Conservation (phyloP, 371 early-diverging fungal genomes). For the Rhizopus stolonifer region DNA sequence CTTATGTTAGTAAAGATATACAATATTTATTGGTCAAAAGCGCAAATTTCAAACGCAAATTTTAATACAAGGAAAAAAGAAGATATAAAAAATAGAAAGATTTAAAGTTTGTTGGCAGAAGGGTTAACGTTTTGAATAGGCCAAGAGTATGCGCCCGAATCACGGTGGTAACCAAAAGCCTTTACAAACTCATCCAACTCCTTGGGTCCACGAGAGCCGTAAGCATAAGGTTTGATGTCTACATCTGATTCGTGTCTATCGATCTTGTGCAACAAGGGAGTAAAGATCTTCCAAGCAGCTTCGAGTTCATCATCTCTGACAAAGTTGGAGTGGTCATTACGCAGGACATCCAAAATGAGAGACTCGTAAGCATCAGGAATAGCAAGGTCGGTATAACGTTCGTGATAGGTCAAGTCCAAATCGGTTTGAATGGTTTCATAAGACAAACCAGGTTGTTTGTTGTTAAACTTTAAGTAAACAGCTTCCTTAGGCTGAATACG, state of each 20-base stretch:
- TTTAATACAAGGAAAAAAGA: no score
- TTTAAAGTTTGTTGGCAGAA: slow-evolving; percentile 27
- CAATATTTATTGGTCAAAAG: no score
- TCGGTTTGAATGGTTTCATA: slow-evolving; percentile 78
- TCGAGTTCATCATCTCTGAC: slow-evolving; percentile 95
- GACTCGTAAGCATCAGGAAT: slow-evolving; percentile 98
- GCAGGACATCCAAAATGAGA: slow-evolving; percentile 86
- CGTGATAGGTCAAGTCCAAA: slow-evolving; percentile 88
- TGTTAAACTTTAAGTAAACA: slow-evolving; percentile 96
- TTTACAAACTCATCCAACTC: slow-evolving; percentile 72
- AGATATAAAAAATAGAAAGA: no score
- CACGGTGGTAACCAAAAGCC: slow-evolving; percentile 57
- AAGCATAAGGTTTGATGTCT: slow-evolving; percentile 75
- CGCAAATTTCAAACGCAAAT: no score
- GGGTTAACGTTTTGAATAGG: slow-evolving; percentile 26
- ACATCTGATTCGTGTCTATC: slow-evolving; percentile 61
- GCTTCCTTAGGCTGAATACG: slow-evolving; percentile 95
- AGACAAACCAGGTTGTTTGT: slow-evolving; percentile 87
- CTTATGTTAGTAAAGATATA: no score
- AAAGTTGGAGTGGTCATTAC: slow-evolving; percentile 95
- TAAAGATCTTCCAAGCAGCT: slow-evolving; percentile 96
- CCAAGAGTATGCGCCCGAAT: slow-evolving; percentile 21
- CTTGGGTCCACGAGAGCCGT: slow-evolving; percentile 88
- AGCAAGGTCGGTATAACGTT: slow-evolving; percentile 77
- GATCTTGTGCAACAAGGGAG: slow-evolving; percentile 90